Conservation (phyloP, 805 yeast species). For the Saturnispora serradocipensis region DNA sequence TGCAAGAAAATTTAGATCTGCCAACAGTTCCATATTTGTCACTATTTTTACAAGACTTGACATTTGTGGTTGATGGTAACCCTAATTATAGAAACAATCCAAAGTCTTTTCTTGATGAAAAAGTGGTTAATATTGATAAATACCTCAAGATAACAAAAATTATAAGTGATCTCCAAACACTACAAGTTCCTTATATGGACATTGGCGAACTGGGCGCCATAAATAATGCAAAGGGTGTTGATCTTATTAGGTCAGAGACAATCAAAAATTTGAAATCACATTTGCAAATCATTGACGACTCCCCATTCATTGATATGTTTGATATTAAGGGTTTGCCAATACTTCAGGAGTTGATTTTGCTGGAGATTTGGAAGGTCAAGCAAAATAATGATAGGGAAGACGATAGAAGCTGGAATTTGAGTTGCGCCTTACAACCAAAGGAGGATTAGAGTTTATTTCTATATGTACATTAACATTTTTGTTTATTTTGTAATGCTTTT, state of each 20-base stretch:
- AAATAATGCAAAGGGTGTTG: conserved; percentile 21
- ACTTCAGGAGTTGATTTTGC: conserved; percentile 49
- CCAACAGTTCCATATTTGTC: conserved; percentile 74
- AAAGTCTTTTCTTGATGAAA: conserved; percentile 41
- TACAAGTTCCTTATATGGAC: conserved; percentile 52
- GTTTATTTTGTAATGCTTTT: not conserved
- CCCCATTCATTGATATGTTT: conserved; percentile 26
- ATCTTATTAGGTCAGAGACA: conserved; percentile 23
- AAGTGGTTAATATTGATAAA: conserved; percentile 65
- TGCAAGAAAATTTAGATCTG: conserved; percentile 33
- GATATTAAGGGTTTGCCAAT: conserved; percentile 33
- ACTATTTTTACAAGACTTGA: conserved; percentile 66
- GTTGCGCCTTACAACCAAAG: conserved; percentile 47
- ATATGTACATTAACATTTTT: not conserved
- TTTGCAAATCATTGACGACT: conserved; percentile 12
- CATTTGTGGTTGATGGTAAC: conserved; percentile 78
- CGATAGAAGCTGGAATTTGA: conserved; percentile 66
- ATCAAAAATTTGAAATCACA: conserved; percentile 20
- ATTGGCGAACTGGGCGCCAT: conserved; percentile 24
- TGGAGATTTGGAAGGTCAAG: conserved; percentile 64
- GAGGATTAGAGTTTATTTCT: not conserved
- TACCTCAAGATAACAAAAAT: conserved; percentile 58
- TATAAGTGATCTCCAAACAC: conserved; percentile 54
- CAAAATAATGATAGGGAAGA: conserved; percentile 50
- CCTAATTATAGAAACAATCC: conserved; percentile 52